phyloP scores from a whole-genome alignment of 2,329 filamentous ascomycete species.

The Pseudogymnoascus pannorum region DNA sequence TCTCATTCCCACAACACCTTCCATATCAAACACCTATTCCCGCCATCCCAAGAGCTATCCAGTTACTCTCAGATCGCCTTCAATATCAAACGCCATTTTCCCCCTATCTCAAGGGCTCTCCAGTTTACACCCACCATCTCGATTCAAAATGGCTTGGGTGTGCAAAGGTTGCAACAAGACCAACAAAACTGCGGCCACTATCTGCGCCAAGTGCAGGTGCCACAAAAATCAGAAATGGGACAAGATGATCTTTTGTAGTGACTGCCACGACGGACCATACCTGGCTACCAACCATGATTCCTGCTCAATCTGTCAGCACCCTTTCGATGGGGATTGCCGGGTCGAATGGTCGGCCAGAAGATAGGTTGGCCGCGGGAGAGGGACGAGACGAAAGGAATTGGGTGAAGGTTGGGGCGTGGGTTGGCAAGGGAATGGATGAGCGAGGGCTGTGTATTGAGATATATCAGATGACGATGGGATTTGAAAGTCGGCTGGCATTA shows the following conservation, averaged over 20 bases:
- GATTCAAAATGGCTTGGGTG: background rate
- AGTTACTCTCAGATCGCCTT: background rate
- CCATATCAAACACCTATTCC: background rate
- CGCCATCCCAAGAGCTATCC: background rate
- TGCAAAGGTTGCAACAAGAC: background rate
- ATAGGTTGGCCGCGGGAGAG: background rate
- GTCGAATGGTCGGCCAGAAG: background rate
- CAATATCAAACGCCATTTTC: background rate
- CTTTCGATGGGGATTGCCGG: background rate
- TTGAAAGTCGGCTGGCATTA: background rate
- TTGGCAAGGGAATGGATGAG: background rate
- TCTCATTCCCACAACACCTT: background rate
- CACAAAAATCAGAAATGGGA: background rate
- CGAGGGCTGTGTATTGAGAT: background rate
- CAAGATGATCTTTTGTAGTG: background rate
- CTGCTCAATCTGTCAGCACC: background rate
- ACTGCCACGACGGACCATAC: background rate
- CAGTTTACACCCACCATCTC: no score
- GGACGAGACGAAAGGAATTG: background rate
- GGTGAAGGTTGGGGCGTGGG: background rate
- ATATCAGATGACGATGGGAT: background rate
- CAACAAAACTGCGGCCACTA: background rate
- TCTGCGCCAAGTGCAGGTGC: background rate
- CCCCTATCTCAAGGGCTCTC: no score
- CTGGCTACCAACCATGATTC: background rate